Base-by-base conservation (phyloP, 805 yeast genomes). In the Candida suzukii region DNA sequence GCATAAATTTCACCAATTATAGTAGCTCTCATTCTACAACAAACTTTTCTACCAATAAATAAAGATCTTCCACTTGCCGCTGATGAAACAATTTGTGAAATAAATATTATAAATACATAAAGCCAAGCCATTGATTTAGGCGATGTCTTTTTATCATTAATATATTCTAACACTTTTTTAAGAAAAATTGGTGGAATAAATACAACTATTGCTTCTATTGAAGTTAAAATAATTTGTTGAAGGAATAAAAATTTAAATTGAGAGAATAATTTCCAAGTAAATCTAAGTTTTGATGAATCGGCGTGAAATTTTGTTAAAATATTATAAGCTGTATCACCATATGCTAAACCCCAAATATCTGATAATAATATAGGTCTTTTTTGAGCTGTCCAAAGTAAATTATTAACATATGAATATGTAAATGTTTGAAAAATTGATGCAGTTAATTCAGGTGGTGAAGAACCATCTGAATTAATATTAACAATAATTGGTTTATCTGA, bases 1-100 rank as follows among this genome's bases (percentile, higher is more conserved):
- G 95, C 81, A 56, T 93, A 93, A 41, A 93, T 82, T 61, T 88
- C 95, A 44, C 95, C 95, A 52, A 93, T 83, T 43, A 93, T 74
- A 46, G 93, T 76, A 9, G 97, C 88, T 54, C 83, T 81, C 83
- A 91, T 80, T 58, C 96, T 78, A 38, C 88, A 77, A 64, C 97
- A 91, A 34, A 91, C 88, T 58, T 95, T 78, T 68, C 99, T 82
- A 44, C 98, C 98, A 44, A 83, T 67, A 61, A 81, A 93, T 42
- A 88, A 71, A 13, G 96, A 85, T 63, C 88, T 87, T 35, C 96
- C 95, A 22, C 78, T 68, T 37, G 78, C 68, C 25, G 78, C 56
- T 13, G 88, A 77, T 37, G 80, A 78, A 12, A 79, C 41, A 31
- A 83, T 58, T 46, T 83, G 77, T 35, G 78, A 64, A 37, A 73